Percentiles rank a stretch among this genome's conserved stretches.
Evolutionary conservation across 2,329 filamentous ascomycete genomes (phyloP).

Genomic region (Hymenoscyphus occultus): DNA sequence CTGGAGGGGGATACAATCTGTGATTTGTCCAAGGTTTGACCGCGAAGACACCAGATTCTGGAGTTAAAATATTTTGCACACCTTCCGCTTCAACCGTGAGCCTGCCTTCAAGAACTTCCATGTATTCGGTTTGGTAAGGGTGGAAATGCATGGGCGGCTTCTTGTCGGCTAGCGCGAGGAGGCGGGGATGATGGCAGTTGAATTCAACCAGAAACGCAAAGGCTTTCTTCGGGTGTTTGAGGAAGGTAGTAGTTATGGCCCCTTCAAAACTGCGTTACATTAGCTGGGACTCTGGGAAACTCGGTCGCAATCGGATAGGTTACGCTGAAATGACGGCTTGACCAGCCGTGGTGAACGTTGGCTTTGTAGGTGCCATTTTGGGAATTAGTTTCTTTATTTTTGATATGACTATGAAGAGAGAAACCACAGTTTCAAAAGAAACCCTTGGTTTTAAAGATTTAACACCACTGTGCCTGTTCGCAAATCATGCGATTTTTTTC

Average conservation of each 20-base stretch:
- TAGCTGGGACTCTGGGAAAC: neutral
- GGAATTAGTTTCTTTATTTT: neutral
- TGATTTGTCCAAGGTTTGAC: slow-evolving; percentile 29
- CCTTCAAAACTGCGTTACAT: slow-evolving; percentile 1
- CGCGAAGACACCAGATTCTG: slow-evolving; percentile 35
- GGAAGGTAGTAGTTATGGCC: slow-evolving; percentile 6
- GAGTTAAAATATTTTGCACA: slow-evolving; percentile 22
- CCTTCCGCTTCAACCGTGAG: slow-evolving; percentile 36
- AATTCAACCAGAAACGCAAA: slow-evolving; percentile 5
- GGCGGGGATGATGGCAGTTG: slow-evolving; percentile 3
- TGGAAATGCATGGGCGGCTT: slow-evolving; percentile 36
- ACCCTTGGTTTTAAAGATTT: neutral
- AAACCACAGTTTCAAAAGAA: neutral
- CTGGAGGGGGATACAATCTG: slow-evolving; percentile 29
- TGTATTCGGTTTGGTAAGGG: slow-evolving; percentile 36
- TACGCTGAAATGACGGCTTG: neutral
- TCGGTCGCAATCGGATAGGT: neutral
- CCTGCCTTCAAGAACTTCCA: slow-evolving; percentile 31
- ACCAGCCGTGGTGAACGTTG: neutral
- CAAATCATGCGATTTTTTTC: neutral
- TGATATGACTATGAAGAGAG: neutral
- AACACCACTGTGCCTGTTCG: neutral
- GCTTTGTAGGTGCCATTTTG: slow-evolving; percentile 2
- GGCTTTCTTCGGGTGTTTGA: neutral
- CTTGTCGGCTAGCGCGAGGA: neutral